A percentile compares a stretch with the other conserved stretches of the same genome.
These are phyloP conservation scores for Arabidopsis lyrata DNA, from an alignment of 441 rosid species.

Conservation along the genomic window DNA sequence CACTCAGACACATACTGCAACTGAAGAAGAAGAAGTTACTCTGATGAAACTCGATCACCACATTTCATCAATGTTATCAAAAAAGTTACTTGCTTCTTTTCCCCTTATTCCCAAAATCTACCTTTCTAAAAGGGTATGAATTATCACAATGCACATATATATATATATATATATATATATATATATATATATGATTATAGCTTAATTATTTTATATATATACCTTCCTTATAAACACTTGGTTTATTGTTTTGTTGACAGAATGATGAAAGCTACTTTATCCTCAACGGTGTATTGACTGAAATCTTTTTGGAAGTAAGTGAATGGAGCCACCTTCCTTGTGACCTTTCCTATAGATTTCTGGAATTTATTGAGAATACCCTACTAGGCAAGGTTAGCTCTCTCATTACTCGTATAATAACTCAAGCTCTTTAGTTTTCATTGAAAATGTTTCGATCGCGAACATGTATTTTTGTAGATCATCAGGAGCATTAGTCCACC, in stretches of 20 bases:
- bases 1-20: background rate
- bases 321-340: conserved; percentile 64
- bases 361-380: conserved; percentile 68
- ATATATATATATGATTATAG: background rate
- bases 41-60: conserved; percentile 52
- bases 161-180: too few relatives aligned
- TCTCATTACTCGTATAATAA: background rate
- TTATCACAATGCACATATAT: too few relatives aligned
- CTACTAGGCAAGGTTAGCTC: conserved; percentile 75
- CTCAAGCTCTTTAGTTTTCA: too few relatives aligned
- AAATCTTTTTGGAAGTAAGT: conserved; percentile 68
- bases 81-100: conserved; percentile 66
- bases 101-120: conserved; percentile 43
- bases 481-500: conserved; percentile 42
- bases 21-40: conserved; percentile 39
- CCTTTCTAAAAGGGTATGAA: too few relatives aligned
- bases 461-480: conserved; percentile 49
- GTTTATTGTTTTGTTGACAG: conserved; percentile 52
- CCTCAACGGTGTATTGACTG: conserved; percentile 68
- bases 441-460: background rate
- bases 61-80: conserved; percentile 58
- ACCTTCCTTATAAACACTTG: too few relatives aligned
- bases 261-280: conserved; percentile 67
- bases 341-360: conserved; percentile 58
- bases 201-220: background rate